A percentile compares a stretch with the other conserved stretches of the same genome.
These are phyloP conservation scores for Fusarium sp. DNA, from an alignment of 2,329 filamentous ascomycete species.

Conservation along the genomic window DNA sequence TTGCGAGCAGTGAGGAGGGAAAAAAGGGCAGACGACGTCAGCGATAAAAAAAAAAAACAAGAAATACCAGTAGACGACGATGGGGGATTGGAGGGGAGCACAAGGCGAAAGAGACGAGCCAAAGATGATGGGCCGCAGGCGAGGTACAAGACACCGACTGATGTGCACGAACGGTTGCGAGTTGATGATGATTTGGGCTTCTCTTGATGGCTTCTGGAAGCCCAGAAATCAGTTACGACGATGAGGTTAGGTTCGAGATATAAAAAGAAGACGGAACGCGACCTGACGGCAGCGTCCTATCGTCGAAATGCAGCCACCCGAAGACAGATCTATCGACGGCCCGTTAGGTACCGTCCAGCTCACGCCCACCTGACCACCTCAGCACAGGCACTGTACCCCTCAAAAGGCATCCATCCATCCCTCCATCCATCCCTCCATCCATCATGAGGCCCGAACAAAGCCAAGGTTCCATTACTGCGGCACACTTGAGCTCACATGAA, in stretches of 20 bases:
- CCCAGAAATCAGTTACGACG: background rate
- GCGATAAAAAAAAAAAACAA: slow-evolving; percentile 4
- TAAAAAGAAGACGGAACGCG: background rate
- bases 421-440: background rate
- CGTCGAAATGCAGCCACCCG: slow-evolving; percentile 32
- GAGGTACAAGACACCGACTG: background rate
- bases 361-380: slow-evolving; percentile 31
- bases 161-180: background rate
- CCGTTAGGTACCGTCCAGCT: slow-evolving; percentile 4
- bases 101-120: slow-evolving; percentile 7
- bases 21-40: background rate
- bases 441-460: slow-evolving; percentile 19
- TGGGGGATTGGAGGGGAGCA: background rate
- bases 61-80: background rate
- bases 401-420: background rate
- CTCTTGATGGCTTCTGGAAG: slow-evolving; percentile 14
- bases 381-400: slow-evolving; percentile 1
- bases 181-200: background rate
- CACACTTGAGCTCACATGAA: slow-evolving; percentile 9
- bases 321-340: slow-evolving; percentile 12
- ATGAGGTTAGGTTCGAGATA: slow-evolving; percentile 2
- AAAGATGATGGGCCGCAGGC: background rate
- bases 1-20: background rate
- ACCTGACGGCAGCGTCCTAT: background rate
- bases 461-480: slow-evolving; percentile 11